A percentile compares a stretch with the other conserved stretches of the same genome.
Evolutionary conservation across 2,329 filamentous ascomycete species (phyloP).

Genomic region (Alternaria rosae): DNA sequence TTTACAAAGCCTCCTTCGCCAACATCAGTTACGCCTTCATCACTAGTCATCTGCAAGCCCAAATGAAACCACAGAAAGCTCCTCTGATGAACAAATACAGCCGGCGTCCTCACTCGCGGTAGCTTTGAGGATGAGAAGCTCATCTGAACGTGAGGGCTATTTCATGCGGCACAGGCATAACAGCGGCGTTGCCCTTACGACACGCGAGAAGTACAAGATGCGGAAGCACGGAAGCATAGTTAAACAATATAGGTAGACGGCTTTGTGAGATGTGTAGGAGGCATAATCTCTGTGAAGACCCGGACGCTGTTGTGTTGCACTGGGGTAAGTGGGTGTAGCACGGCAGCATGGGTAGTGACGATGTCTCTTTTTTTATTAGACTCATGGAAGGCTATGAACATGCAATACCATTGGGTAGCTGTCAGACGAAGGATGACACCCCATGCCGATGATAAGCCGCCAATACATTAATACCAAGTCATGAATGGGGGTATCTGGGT

Average conservation of each 20-base stretch:
- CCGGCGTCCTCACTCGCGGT: not conserved
- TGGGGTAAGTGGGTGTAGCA: too few species aligned
- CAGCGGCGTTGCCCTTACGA: too few species aligned
- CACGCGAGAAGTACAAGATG: too few species aligned
- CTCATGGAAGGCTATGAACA: conserved; percentile 25
- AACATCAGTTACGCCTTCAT: too few species aligned
- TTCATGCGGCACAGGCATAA: not conserved
- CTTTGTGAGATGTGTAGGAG: too few species aligned
- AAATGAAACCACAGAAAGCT: not conserved
- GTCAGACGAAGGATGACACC: conserved; percentile 14
- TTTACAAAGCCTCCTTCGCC: too few species aligned
- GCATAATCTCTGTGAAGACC: too few species aligned
- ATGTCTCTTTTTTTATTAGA: conserved; percentile 23
- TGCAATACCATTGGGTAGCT: conserved; percentile 20
- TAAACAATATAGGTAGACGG: too few species aligned
- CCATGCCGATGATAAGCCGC: conserved; percentile 14
- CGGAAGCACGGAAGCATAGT: too few species aligned
- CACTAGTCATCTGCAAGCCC: not conserved
- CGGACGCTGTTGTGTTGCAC: too few species aligned
- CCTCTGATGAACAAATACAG: too few species aligned
- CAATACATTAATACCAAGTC: conserved; percentile 16
- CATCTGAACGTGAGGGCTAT: not conserved
- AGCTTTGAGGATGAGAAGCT: not conserved
- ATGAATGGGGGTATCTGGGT: conserved; percentile 1
- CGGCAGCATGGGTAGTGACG: conserved; percentile 1